These are phyloP conservation scores for Westerdykella ornata DNA, from an alignment of 2,329 filamentous ascomycete genomes.

Conservation along the genomic window DNA sequence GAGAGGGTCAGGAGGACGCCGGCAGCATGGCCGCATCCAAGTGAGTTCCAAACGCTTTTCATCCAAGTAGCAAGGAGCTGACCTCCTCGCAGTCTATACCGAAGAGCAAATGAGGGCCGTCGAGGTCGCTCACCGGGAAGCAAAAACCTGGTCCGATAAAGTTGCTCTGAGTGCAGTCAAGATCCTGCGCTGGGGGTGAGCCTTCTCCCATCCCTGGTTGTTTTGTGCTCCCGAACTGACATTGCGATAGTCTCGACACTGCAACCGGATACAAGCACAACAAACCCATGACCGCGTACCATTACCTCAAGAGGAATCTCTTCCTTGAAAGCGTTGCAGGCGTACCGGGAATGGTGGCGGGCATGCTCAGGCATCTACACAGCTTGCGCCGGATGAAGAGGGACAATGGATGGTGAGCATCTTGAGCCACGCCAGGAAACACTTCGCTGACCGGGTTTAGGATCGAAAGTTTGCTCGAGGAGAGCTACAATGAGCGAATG, in stretches of 20 bases:
- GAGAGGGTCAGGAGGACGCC: conserved; percentile 42
- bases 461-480: conserved; percentile 88
- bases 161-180: conserved; percentile 71
- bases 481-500: conserved; percentile 92
- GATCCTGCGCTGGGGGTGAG: conserved; percentile 60
- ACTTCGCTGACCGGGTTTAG: conserved; percentile 33
- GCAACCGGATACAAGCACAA: conserved; percentile 76
- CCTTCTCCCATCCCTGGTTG: not conserved
- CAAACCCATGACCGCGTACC: conserved; percentile 65
- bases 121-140: conserved; percentile 67
- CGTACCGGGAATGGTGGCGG: conserved; percentile 94
- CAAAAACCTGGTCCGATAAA: conserved; percentile 67
- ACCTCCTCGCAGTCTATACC: conserved; percentile 62
- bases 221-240: not conserved
- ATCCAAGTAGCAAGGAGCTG: conserved; percentile 6
- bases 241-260: conserved; percentile 55
- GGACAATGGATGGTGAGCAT: conserved; percentile 71
- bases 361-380: conserved; percentile 84
- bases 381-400: conserved; percentile 78
- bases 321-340: conserved; percentile 94
- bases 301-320: conserved; percentile 85
- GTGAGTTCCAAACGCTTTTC: conserved; percentile 16
- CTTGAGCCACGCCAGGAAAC: not conserved
- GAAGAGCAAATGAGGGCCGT: conserved; percentile 71
- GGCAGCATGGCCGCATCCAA: conserved; percentile 46